phyloP scores from a whole-genome alignment of 495 filamentous ascomycete species.

The Annulohypoxylon maeteangense region DNA sequence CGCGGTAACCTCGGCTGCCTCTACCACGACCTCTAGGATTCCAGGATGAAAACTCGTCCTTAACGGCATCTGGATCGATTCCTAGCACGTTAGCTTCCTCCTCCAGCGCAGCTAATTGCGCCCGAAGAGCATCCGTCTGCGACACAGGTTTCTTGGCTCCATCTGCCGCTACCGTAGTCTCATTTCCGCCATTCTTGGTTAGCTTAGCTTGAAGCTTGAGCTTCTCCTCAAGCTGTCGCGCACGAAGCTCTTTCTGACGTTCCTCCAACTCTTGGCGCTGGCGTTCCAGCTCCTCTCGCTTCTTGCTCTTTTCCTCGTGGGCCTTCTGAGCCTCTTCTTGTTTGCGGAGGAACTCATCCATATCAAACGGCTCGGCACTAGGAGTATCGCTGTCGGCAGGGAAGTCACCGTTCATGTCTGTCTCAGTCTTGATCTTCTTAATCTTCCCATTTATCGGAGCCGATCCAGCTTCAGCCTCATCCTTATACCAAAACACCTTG shows the following conservation, averaged over 20 bases:
- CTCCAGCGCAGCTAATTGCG: slow-evolving; percentile 83
- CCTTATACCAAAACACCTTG: slow-evolving; percentile 95
- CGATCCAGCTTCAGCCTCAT: slow-evolving; percentile 56
- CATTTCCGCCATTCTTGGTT: slow-evolving; percentile 59
- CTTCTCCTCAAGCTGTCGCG: slow-evolving; percentile 80
- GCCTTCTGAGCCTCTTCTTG: slow-evolving; percentile 83
- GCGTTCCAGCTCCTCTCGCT: slow-evolving; percentile 77
- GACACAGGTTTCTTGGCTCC: slow-evolving; percentile 44
- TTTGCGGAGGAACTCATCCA: slow-evolving; percentile 78
- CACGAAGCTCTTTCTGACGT: slow-evolving; percentile 78
- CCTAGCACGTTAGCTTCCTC: slow-evolving; percentile 86
- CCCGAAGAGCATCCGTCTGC: slow-evolving; percentile 69
- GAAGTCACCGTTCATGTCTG: slow-evolving; percentile 22
- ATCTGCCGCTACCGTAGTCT: slow-evolving; percentile 30
- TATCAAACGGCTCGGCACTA: slow-evolving; percentile 68
- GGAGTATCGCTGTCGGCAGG: slow-evolving; percentile 16
- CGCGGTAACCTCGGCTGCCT: slow-evolving; percentile 53
- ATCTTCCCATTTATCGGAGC: slow-evolving; percentile 32
- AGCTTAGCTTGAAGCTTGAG: slow-evolving; percentile 67
- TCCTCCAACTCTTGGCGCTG: slow-evolving; percentile 78
- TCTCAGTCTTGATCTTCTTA: slow-evolving; percentile 40
- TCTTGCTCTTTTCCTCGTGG: slow-evolving; percentile 79
- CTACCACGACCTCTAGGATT: slow-evolving; percentile 45
- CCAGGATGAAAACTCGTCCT: slow-evolving; percentile 56
- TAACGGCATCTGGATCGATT: slow-evolving; percentile 66